Base-by-base conservation (phyloP, 2,329 filamentous ascomycete species). In the Apiospora pterosperma region DNA sequence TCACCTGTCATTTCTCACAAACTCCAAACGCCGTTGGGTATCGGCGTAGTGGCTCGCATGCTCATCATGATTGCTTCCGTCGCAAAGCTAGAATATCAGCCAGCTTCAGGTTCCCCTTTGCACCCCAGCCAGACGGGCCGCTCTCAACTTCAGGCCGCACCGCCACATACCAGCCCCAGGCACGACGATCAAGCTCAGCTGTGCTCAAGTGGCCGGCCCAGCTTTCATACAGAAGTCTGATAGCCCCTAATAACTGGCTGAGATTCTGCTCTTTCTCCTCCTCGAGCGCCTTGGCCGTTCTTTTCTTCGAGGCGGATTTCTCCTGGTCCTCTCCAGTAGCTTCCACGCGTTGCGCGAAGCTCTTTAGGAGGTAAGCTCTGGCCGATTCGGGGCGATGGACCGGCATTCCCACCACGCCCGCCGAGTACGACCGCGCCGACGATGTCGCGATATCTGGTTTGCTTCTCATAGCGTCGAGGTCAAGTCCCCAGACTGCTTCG, bases 101-200 rank as follows among this genome's bases (percentile, higher is more conserved):
- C 39, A 96, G 75, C 69, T 82, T 88, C 34, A 97, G 80, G 63
- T 81, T 79, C 1, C 91, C 92, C 76, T 95, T 96, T 14, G 90
- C 91, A 34, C 93, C 93, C 93, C 93, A 97, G 1, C 93, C 93
- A 23, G 88, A 86, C 59, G 87, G 86, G 0, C 93, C 93, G 64
- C 83, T 78, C 65, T 91, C 88, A 2, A 97, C 90, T 23, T 92
- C 89, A 0, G 93, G 93, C 67, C 93, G 82, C 23, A 94, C 87
- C 25, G 85, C 84, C 1, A 90, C 81, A 76, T 97, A 97, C 93
- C 93, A 97, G 12, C 80, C 80, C 92, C 92, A 96, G 21, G 92
- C 91, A 65, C 88, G 85, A 67, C 84, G 83, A 73, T 97, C 92
- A 62, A 97, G 79, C 71, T 97, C 92, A 19, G 85, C 81, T 4